Evolutionary conservation across 2,329 filamentous ascomycete genomes (phyloP).

Genomic region (Tympanopsis confertula): DNA sequence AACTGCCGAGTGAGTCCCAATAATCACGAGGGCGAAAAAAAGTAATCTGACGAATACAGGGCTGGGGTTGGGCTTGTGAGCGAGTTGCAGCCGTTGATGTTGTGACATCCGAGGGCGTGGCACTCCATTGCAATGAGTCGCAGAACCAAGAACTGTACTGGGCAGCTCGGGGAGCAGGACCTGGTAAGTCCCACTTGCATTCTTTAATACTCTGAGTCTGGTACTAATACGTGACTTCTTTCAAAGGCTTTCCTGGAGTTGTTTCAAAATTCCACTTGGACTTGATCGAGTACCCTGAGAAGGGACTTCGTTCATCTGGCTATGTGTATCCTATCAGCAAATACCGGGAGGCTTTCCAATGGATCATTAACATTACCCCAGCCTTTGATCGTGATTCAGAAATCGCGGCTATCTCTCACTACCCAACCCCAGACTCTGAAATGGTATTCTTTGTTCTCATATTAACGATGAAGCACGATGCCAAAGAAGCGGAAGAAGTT

Average conservation of each 20-base stretch:
- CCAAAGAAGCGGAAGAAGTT: slow-evolving; percentile 18
- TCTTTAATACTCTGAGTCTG: not conserved
- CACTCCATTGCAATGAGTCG: not conserved
- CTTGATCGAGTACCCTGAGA: not conserved
- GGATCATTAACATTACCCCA: slow-evolving; percentile 8
- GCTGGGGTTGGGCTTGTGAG: not conserved
- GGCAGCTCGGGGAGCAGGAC: not conserved
- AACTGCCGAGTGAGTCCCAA: not conserved
- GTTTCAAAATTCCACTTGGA: not conserved
- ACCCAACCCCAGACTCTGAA: slow-evolving; percentile 12
- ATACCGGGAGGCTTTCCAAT: not conserved
- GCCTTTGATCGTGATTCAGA: slow-evolving; percentile 24
- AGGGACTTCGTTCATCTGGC: not conserved
- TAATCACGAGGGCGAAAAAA: too few relatives aligned
- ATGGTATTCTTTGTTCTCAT: slow-evolving; percentile 22
- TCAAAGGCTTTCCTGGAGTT: not conserved
- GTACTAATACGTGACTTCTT: not conserved
- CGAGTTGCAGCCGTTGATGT: not conserved
- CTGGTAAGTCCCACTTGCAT: not conserved
- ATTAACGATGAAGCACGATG: slow-evolving; percentile 25
- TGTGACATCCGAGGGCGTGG: not conserved
- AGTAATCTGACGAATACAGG: not conserved
- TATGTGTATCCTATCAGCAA: not conserved
- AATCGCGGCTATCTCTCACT: slow-evolving; percentile 22
- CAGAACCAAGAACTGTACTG: not conserved